A percentile compares a stretch with the other conserved stretches of the same genome.
phyloP scores from a whole-genome alignment of 257 asterid genomes.

The Petrea volubilis region DNA sequence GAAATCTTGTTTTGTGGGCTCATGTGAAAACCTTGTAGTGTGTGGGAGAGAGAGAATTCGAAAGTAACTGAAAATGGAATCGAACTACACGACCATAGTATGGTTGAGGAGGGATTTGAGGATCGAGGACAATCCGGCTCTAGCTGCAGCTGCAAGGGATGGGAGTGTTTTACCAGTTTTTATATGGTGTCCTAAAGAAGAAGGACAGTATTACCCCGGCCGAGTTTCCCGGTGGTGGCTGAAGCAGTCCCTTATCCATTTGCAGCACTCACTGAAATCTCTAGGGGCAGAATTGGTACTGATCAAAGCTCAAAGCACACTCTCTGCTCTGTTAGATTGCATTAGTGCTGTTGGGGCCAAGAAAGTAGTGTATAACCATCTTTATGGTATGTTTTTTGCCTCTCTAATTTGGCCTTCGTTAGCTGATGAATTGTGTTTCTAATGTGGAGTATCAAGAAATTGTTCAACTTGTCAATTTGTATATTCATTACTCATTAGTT shows the following conservation, averaged over 20 bases:
- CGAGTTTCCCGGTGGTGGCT: slow-evolving; percentile 98
- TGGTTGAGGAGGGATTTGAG: slow-evolving; percentile 99
- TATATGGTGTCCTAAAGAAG: slow-evolving; percentile 94
- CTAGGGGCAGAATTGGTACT: slow-evolving; percentile 77
- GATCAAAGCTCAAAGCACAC: slow-evolving; percentile 70
- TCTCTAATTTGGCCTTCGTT: not conserved
- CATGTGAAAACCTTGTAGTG: no score
- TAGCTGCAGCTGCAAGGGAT: slow-evolving; percentile 80
- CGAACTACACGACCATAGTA: slow-evolving; percentile 57
- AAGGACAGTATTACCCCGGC: slow-evolving; percentile 79
- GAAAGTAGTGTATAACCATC: slow-evolving; percentile 78
- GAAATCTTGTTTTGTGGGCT: not conserved
- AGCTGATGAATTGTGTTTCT: not conserved
- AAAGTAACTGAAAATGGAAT: slow-evolving; percentile 48
- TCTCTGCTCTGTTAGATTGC: slow-evolving; percentile 68
- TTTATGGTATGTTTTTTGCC: slow-evolving; percentile 56
- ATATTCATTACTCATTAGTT: no score
- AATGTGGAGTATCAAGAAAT: not conserved
- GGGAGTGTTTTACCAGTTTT: slow-evolving; percentile 74
- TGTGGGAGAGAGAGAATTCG: no score
- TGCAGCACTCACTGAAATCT: slow-evolving; percentile 71
- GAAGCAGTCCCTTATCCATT: slow-evolving; percentile 76
- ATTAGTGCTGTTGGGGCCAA: slow-evolving; percentile 71
- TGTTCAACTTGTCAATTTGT: not conserved
- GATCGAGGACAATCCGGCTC: slow-evolving; percentile 91